These are phyloP conservation scores for Globisporangium camurandrum DNA, from an alignment of 352 stramenopile genomes.

Conservation along the genomic window DNA sequence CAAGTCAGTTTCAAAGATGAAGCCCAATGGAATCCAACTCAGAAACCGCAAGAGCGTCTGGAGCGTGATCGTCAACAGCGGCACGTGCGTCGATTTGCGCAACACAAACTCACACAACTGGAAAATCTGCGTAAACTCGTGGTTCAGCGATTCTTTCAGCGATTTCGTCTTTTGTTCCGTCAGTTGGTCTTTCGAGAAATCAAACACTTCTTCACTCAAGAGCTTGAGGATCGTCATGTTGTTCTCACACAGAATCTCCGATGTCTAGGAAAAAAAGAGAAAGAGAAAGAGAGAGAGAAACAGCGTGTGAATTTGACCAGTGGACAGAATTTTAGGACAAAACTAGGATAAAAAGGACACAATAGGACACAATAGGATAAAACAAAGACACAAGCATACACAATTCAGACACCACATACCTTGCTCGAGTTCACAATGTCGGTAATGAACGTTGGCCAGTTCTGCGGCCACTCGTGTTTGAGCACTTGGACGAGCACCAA, in stretches of 20 bases:
- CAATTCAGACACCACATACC: slow-evolving; percentile 22
- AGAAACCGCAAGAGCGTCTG: slow-evolving; percentile 97
- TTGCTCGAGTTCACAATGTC: slow-evolving; percentile 93
- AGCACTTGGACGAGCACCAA: slow-evolving; percentile 96
- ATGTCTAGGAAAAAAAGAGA: too few relatives aligned
- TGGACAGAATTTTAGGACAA: too few relatives aligned
- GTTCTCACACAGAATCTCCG: slow-evolving; percentile 98
- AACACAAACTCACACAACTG: slow-evolving; percentile 98
- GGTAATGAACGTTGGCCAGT: slow-evolving; percentile 98
- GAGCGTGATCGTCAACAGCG: slow-evolving; percentile 94
- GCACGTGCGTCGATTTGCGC: slow-evolving; percentile 88
- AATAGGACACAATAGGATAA: too few relatives aligned
- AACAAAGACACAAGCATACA: not conserved
- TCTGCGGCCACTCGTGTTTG: slow-evolving; percentile 99
- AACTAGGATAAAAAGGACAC: too few relatives aligned
- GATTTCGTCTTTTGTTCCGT: slow-evolving; percentile 97
- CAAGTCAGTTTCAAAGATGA: slow-evolving; percentile 97
- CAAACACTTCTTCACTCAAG: slow-evolving; percentile 98
- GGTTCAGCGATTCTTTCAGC: slow-evolving; percentile 97
- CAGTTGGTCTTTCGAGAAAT: slow-evolving; percentile 98
- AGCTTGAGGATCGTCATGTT: slow-evolving; percentile 99
- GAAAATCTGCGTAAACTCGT: slow-evolving; percentile 98
- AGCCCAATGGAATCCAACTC: slow-evolving; percentile 97
- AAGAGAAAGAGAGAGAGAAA: too few relatives aligned
- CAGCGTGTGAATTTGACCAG: too few relatives aligned